Conservation (phyloP, 768 basidiomycete species). For the Sutorius australiensis region DNA sequence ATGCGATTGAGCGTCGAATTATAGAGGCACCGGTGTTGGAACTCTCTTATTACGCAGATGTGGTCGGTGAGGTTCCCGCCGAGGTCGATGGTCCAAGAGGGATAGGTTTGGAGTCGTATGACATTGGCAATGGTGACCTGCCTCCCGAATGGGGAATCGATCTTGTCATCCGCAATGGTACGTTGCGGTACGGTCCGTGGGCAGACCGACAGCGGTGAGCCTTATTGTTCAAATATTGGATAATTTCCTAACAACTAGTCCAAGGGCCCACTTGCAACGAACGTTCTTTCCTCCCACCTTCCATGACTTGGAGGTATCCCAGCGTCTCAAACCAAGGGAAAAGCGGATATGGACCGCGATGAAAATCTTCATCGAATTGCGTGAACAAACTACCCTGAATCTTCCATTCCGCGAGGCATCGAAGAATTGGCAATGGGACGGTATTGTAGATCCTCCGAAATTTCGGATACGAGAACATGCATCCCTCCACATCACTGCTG, state of each 20-base stretch:
- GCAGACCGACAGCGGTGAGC: conserved; percentile 85
- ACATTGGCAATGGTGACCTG: conserved; percentile 83
- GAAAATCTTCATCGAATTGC: conserved; percentile 77
- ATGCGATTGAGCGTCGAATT: conserved; percentile 82
- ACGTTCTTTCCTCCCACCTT: conserved; percentile 83
- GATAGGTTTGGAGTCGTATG: conserved; percentile 44
- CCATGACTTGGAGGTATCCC: conserved; percentile 54
- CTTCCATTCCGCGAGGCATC: conserved; percentile 92
- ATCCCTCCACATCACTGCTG: conserved; percentile 68
- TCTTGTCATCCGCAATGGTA: conserved; percentile 70
- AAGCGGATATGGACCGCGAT: conserved; percentile 78
- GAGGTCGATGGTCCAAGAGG: conserved; percentile 28
- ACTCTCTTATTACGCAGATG: conserved; percentile 82
- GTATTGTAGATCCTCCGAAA: conserved; percentile 43
- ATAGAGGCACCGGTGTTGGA: conserved; percentile 76
- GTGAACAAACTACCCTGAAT: conserved; percentile 70
- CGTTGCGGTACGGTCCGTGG: conserved; percentile 90
- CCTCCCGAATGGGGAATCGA: conserved; percentile 95
- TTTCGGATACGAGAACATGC: conserved; percentile 61
- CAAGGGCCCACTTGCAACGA: conserved; percentile 70
- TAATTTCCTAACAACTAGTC: conserved; percentile 1
- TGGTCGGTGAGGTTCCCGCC: conserved; percentile 69
- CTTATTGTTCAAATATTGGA: neutral
- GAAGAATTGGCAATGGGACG: conserved; percentile 98
- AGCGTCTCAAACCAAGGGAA: conserved; percentile 68